Conservation (phyloP, 2,329 filamentous ascomycete genomes). For the Nemania serpens region DNA sequence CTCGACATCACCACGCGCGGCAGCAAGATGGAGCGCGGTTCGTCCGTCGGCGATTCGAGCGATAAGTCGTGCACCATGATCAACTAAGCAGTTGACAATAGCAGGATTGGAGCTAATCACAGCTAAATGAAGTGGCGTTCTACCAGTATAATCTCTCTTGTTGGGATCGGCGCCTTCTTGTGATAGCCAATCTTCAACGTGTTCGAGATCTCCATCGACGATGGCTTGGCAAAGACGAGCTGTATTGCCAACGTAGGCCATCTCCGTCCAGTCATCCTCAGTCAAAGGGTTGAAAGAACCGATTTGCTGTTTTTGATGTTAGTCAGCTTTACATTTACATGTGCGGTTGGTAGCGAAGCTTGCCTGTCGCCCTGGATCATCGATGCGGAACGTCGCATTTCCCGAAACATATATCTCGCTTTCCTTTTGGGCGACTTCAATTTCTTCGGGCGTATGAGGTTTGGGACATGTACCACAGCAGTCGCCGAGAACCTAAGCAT, state of each 20-base stretch:
- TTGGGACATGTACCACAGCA: constrained; percentile 81
- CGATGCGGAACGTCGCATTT: constrained; percentile 72
- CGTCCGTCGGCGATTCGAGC: constrained; percentile 77
- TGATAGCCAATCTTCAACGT: constrained; percentile 70
- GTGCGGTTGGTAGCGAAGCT: constrained; percentile 22
- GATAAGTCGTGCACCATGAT: constrained; percentile 73
- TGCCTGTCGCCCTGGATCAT: constrained; percentile 77
- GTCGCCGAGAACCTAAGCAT: constrained; percentile 65
- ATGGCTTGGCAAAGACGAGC: constrained; percentile 80
- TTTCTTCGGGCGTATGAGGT: constrained; percentile 71
- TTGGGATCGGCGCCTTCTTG: constrained; percentile 74
- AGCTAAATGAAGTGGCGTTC: constrained; percentile 79
- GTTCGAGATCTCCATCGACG: constrained; percentile 71
- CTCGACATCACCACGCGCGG: constrained; percentile 67
- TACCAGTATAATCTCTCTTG: constrained; percentile 75
- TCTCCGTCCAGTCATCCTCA: constrained; percentile 85
- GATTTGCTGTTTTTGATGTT: constrained; percentile 48
- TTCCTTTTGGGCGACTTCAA: constrained; percentile 72
- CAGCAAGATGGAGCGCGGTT: constrained; percentile 82
- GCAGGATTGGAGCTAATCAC: constrained; percentile 69
- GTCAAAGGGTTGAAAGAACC: constrained; percentile 79
- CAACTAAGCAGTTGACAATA: constrained; percentile 72
- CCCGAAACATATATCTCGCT: constrained; percentile 77
- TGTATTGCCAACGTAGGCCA: constrained; percentile 86
- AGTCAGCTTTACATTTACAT: constrained; percentile 5